phyloP scores from a whole-genome alignment of 2,329 filamentous ascomycete species.

The Phialocephala subalpina region DNA sequence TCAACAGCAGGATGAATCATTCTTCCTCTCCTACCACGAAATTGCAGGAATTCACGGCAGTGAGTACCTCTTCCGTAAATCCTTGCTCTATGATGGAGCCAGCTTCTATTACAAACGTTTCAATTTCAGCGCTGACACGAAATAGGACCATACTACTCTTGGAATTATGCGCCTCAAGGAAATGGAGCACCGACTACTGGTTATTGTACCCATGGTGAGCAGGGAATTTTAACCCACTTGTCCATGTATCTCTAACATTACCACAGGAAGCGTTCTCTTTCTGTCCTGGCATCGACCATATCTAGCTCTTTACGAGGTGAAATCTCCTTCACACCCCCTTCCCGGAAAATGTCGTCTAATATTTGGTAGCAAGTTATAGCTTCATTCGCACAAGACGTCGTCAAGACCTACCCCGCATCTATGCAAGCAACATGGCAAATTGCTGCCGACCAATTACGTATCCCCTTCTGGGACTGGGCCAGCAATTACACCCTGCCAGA shows the following conservation, averaged over 20 bases:
- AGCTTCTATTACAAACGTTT: constrained; percentile 26
- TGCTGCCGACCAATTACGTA: constrained; percentile 51
- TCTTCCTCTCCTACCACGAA: constrained; percentile 37
- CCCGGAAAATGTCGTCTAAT: constrained; percentile 6
- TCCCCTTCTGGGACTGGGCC: constrained; percentile 59
- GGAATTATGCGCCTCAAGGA: constrained; percentile 34
- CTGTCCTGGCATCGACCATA: constrained; percentile 64
- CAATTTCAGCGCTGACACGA: constrained; percentile 17
- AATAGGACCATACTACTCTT: constrained; percentile 37
- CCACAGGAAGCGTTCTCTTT: constrained; percentile 35
- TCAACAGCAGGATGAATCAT: constrained; percentile 26
- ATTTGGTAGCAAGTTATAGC: constrained; percentile 59
- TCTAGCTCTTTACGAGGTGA: constrained; percentile 62
- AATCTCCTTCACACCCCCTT: constrained; percentile 9
- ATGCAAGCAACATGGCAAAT: constrained; percentile 47
- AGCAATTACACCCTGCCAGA: constrained; percentile 52
- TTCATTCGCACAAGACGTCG: constrained; percentile 54
- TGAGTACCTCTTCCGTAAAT: constrained; percentile 15
- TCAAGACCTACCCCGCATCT: constrained; percentile 40
- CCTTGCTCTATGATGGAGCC: not conserved
- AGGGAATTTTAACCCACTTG: not conserved
- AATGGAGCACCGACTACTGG: constrained; percentile 31
- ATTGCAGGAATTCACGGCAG: constrained; percentile 34
- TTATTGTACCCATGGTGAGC: constrained; percentile 42
- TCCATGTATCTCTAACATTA: constrained; percentile 9